Conservation (phyloP, 139 green algal species). For the Tetradesmus obliquus region DNA sequence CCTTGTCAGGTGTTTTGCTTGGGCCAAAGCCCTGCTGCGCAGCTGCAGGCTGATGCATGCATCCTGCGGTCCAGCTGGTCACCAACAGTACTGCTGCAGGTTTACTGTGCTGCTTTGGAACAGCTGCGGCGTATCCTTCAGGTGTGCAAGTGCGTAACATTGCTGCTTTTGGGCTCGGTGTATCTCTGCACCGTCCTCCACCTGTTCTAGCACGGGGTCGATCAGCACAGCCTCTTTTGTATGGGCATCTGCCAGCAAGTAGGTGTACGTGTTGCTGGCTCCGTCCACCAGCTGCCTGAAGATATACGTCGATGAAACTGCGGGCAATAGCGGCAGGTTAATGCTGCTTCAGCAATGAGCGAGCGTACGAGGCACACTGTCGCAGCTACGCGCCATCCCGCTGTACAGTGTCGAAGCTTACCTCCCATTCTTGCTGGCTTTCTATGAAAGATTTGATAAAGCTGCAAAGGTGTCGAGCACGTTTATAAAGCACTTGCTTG, state of each 20-base stretch:
- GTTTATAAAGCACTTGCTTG: too few relatives aligned
- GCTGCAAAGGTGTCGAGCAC: too few relatives aligned
- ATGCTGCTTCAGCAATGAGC: not conserved
- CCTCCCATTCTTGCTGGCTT: not conserved
- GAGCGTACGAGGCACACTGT: not conserved
- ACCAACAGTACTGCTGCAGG: not conserved
- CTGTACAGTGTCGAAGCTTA: not conserved
- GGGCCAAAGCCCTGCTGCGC: too few relatives aligned
- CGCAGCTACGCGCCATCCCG: slow-evolving; percentile 2
- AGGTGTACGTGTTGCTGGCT: slow-evolving; percentile 69
- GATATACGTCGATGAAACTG: slow-evolving; percentile 23
- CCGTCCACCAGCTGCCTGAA: slow-evolving; percentile 75
- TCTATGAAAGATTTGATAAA: too few relatives aligned
- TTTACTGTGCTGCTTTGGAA: too few relatives aligned
- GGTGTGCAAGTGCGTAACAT: not conserved
- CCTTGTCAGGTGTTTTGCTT: too few relatives aligned
- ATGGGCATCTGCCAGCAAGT: slow-evolving; percentile 61
- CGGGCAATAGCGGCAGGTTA: not conserved
- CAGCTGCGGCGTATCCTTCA: too few relatives aligned
- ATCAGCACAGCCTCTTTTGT: slow-evolving; percentile 69
- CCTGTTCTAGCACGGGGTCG: slow-evolving; percentile 73
- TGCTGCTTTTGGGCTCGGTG: not conserved
- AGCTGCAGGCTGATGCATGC: not conserved
- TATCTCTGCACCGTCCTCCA: not conserved
- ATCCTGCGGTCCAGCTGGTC: not conserved